Evolutionary conservation across 192 early-diverging fungal species (phyloP), one percentile per base, ranked within the genome.

Genomic region (Gaertneriomyces semiglobifer): DNA sequence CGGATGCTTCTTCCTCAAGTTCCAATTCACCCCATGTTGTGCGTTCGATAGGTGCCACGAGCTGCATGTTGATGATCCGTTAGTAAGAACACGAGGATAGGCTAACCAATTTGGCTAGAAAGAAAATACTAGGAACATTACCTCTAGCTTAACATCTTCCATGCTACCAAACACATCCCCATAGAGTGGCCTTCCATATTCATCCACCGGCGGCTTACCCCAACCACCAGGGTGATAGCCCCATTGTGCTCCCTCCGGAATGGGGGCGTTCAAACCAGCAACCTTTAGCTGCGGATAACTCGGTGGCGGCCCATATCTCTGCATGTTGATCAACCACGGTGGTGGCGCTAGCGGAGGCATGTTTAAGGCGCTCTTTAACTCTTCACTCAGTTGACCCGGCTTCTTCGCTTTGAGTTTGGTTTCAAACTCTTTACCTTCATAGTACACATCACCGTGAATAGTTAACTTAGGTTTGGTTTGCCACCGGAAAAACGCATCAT

Each of bases 261-360:
- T 98, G 5, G 96, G 96, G 9, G 93, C 90, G 66, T 96, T 99
- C 39, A 99, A 77, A 0, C 96, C 96, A 5, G 96, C 92, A 48
- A 99, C 86, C 64, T 88, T 88, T 38, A 99, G 74, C 60, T 85
- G 88, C 3, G 93, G 92, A 70, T 99, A 99, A 56, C 88, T 90
- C 5, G 95, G 94, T 43, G 96, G 96, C 14, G 92, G 93, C 1
- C 96, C 96, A 69, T 93, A 90, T 19, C 95, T 84, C 80, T 99
- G 96, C 96, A 99, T 99, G 68, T 94, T 95, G 66, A 98, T 86
- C 43, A 99, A 79, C 95, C 95, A 99, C 18, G 96, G 96, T 44
- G 93, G 93, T 19, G 96, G 93, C 2, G 94, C 93, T 48, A 93
- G 75, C 5, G 91, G 91, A 52, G 94, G 93, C 69, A 98, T 94